phyloP scores from a whole-genome alignment of 2,329 filamentous ascomycete species.

The Lachnellula hyalina region DNA sequence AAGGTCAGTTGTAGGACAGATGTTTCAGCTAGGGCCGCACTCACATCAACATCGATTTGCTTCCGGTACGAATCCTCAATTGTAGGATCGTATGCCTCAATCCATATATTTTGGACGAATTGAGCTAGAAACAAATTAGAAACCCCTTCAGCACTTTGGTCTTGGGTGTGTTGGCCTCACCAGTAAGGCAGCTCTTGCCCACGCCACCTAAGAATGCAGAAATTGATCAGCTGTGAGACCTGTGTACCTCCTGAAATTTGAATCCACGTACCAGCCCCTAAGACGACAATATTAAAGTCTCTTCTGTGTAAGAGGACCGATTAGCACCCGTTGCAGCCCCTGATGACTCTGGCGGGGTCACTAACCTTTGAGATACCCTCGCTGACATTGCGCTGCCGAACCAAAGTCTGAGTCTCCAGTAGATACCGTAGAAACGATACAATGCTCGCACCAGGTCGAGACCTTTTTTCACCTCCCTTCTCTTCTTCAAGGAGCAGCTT shows the following conservation, averaged over 20 bases:
- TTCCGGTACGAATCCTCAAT: conserved; percentile 59
- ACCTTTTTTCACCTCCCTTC: background rate
- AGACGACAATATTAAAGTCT: conserved; percentile 63
- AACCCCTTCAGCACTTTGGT: conserved; percentile 17
- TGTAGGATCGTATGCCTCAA: conserved; percentile 61
- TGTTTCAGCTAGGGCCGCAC: conserved; percentile 31
- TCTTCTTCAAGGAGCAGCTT: background rate
- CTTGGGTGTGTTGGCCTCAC: conserved; percentile 38
- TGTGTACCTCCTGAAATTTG: conserved; percentile 6
- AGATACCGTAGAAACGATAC: background rate
- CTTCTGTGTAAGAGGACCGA: conserved; percentile 35
- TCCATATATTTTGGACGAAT: conserved; percentile 73
- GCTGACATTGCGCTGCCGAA: conserved; percentile 18
- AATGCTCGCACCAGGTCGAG: background rate
- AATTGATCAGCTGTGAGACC: conserved; percentile 22
- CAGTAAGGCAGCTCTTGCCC: conserved; percentile 70
- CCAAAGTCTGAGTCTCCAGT: background rate
- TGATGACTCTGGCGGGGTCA: background rate
- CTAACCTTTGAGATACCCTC: conserved; percentile 24
- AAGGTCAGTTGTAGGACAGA: conserved; percentile 4
- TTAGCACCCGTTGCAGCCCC: conserved; percentile 2
- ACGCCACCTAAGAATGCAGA: conserved; percentile 53
- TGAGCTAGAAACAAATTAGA: conserved; percentile 44
- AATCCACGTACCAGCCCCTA: conserved; percentile 50
- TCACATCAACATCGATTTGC: conserved; percentile 62